phyloP scores from a whole-genome alignment of 176 grass and related monocot species.

The Thalia dealbata region DNA sequence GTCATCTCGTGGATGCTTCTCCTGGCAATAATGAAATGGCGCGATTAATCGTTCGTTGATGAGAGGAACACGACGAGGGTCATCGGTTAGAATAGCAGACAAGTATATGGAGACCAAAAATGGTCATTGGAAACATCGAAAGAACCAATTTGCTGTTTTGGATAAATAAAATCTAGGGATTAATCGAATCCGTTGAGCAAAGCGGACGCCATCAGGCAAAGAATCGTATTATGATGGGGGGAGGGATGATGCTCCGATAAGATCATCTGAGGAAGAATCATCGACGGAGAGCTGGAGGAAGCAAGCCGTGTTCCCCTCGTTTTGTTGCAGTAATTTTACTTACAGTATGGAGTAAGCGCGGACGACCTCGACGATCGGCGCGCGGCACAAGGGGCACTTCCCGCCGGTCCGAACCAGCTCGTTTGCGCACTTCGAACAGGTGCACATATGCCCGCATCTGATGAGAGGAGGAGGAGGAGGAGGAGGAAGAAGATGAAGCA shows the following conservation, averaged over 20 bases:
- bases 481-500: too few relatives aligned
- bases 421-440: slow-evolving; percentile 84
- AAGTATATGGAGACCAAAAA: too few relatives aligned
- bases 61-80: too few relatives aligned
- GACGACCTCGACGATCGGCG: slow-evolving; percentile 88
- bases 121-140: too few relatives aligned
- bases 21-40: too few relatives aligned
- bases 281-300: neutral
- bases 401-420: slow-evolving; percentile 64
- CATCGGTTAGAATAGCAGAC: too few relatives aligned
- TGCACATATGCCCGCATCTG: slow-evolving; percentile 99
- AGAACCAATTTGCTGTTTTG: too few relatives aligned
- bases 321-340: neutral
- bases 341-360: slow-evolving; percentile 72
- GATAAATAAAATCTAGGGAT: too few relatives aligned
- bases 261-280: neutral
- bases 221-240: neutral
- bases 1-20: too few relatives aligned
- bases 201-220: neutral
- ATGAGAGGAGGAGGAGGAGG: neutral
- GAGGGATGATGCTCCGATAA: neutral
- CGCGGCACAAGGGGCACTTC: slow-evolving; percentile 87
- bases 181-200: too few relatives aligned
- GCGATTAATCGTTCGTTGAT: too few relatives aligned
- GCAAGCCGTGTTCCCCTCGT: too few relatives aligned